Base-by-base conservation (phyloP, 495 filamentous ascomycete genomes). In the Rusavskia elegans region DNA sequence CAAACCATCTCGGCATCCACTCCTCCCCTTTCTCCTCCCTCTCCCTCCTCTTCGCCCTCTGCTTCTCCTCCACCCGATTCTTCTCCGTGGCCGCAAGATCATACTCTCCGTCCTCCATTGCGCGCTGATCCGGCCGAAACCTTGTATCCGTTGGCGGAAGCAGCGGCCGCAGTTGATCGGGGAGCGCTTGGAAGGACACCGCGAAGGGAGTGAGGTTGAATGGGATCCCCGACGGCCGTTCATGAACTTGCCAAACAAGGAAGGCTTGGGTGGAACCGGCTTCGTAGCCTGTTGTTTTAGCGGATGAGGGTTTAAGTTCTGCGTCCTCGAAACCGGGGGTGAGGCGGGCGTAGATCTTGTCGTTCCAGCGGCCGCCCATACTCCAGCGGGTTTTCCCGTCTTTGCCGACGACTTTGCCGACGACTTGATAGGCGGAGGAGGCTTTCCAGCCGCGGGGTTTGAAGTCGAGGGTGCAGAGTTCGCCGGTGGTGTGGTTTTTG, bases 181-280 rank as follows among this genome's bases (percentile, higher is more conserved):
- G 84, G 21, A 95, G 65, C 49, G 86, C 84, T 65, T 97, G 96
- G 49, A 98, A 82, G 0, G 90, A 93, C 56, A 97, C 77, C 16
- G 87, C 90, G 65, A 97, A 98, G 4, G 92, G 92, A 0, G 92
- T 98, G 51, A 98, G 73, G 67, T 97, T 97, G 75, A 98, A 98
- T 2, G 92, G 92, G 41, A 95, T 84, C 20, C 84, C 87, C 8
- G 76, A 68, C 0, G 92, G 92, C 0, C 92, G 81, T 17, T 71
- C 61, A 65, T 96, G 81, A 37, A 81, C 79, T 71, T 97, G 83
- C 92, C 92, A 98, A 46, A 97, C 84, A 11, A 95, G 66, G 69
- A 94, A 85, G 2, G 89, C 89, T 69, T 85, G 80, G 17, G 68
- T 64, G 8, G 71, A 72, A 21, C 71, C 71, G 1, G 68, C 68